These are phyloP conservation scores for Akanthomyces dipterigenus DNA, from an alignment of 2,329 filamentous ascomycete genomes.

Conservation along the genomic window DNA sequence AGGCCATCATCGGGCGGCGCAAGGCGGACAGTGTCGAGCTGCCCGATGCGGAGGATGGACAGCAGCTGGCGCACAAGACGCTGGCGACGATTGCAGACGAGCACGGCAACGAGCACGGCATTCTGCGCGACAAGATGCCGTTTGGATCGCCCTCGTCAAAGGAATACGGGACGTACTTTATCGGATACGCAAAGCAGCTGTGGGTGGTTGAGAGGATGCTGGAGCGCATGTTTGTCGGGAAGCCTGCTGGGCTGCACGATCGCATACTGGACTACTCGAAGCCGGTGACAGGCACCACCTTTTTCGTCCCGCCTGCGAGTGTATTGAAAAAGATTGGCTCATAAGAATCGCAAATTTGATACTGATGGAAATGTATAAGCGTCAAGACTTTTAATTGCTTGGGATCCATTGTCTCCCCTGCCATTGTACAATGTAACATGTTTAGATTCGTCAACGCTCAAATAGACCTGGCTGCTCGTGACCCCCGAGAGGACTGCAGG, in stretches of 20 bases:
- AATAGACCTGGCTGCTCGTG: background rate
- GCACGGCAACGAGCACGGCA: slow-evolving; percentile 42
- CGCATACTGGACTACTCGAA: slow-evolving; percentile 48
- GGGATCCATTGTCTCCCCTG: background rate
- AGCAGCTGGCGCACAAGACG: slow-evolving; percentile 47
- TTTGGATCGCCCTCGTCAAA: slow-evolving; percentile 46
- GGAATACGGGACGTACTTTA: slow-evolving; percentile 53
- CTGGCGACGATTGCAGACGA: slow-evolving; percentile 47
- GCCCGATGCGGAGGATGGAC: slow-evolving; percentile 37
- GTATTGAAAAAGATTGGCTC: background rate
- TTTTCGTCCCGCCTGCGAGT: slow-evolving; percentile 30
- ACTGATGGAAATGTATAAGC: background rate
- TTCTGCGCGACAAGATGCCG: slow-evolving; percentile 55
- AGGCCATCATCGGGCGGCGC: slow-evolving; percentile 49
- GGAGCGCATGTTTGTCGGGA: slow-evolving; percentile 49
- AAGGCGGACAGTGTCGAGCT: slow-evolving; percentile 53
- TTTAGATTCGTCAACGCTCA: background rate
- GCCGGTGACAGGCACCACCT: slow-evolving; percentile 44
- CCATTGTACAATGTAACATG: background rate
- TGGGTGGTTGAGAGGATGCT: slow-evolving; percentile 55
- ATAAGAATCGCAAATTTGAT: background rate
- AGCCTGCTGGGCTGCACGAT: slow-evolving; percentile 48
- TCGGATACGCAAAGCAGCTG: slow-evolving; percentile 44
- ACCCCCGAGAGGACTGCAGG: background rate
- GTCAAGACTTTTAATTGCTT: background rate